Conservation (phyloP, 2,329 filamentous ascomycete species). For the Pyrenochaeta sp. region DNA sequence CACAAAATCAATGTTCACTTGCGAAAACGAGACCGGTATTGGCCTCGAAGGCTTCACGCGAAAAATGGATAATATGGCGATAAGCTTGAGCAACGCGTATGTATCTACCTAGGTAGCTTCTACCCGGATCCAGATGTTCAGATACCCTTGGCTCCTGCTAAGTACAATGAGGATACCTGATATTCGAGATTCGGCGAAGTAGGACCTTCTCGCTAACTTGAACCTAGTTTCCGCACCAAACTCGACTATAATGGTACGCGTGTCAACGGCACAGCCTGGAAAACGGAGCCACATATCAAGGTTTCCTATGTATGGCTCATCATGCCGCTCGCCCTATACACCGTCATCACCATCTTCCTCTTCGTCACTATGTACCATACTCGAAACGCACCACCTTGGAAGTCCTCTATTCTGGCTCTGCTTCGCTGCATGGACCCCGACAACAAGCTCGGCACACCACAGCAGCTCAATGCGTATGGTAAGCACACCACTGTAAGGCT, state of each 20-base stretch:
- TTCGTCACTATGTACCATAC: slow-evolving; percentile 8
- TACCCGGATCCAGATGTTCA: not conserved
- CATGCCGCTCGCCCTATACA: slow-evolving; percentile 1
- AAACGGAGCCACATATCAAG: slow-evolving; percentile 4
- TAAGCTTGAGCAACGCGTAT: slow-evolving; percentile 9
- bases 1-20: not conserved
- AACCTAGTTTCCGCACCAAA: not conserved
- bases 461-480: slow-evolving; percentile 2
- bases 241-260: not conserved
- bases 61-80: slow-evolving; percentile 7
- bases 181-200: not conserved
- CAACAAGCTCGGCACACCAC: slow-evolving; percentile 1
- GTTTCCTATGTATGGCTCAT: slow-evolving; percentile 5
- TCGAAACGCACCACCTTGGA: slow-evolving; percentile 7
- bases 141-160: not conserved
- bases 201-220: not conserved
- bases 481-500: slow-evolving; percentile 2
- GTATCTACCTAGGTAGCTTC: not conserved
- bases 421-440: not conserved
- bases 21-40: not conserved
- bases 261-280: slow-evolving; percentile 4
- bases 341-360: slow-evolving; percentile 7
- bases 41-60: slow-evolving; percentile 6
- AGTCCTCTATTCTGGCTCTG: slow-evolving; percentile 9
- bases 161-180: not conserved